phyloP scores from a whole-genome alignment of 2,329 filamentous ascomycete genomes.

The Aureobasidium subglaciale region DNA sequence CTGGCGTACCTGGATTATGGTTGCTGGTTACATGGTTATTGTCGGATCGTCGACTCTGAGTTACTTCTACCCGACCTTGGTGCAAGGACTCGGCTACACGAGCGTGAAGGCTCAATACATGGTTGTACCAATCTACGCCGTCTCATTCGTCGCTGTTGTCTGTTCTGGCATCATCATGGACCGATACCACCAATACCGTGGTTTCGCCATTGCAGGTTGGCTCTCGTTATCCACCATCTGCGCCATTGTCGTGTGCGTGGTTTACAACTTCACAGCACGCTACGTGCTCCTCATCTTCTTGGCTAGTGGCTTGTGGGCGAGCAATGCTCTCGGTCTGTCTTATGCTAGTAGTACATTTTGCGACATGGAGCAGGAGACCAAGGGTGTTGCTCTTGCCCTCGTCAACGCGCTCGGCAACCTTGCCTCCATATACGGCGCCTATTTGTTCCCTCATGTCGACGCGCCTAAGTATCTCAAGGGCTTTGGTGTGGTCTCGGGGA shows the following conservation, averaged over 20 bases:
- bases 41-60: slow-evolving; percentile 45
- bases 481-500: slow-evolving; percentile 32
- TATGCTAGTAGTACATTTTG: slow-evolving; percentile 48
- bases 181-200: slow-evolving; percentile 39
- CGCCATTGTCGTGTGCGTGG: slow-evolving; percentile 32
- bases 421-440: slow-evolving; percentile 49
- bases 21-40: slow-evolving; percentile 45
- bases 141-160: slow-evolving; percentile 44
- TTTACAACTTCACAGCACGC: slow-evolving; percentile 47
- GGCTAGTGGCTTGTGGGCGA: slow-evolving; percentile 48
- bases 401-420: slow-evolving; percentile 50
- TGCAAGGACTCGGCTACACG: slow-evolving; percentile 45
- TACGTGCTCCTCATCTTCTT: slow-evolving; percentile 51
- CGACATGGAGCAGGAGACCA: slow-evolving; percentile 41
- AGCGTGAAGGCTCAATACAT: slow-evolving; percentile 44
- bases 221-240: slow-evolving; percentile 36
- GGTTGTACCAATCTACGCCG: slow-evolving; percentile 46
- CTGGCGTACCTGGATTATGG: slow-evolving; percentile 43
- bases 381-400: slow-evolving; percentile 47
- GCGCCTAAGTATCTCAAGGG: slow-evolving; percentile 44
- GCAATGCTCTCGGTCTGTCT: slow-evolving; percentile 45
- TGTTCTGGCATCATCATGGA: slow-evolving; percentile 44
- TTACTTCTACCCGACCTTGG: slow-evolving; percentile 50
- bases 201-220: slow-evolving; percentile 44
- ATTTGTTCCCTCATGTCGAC: slow-evolving; percentile 45